Evolutionary conservation across 768 basidiomycete genomes (phyloP), one percentile per base, ranked within the genome.

Genomic region (Sarcodon sp.): DNA sequence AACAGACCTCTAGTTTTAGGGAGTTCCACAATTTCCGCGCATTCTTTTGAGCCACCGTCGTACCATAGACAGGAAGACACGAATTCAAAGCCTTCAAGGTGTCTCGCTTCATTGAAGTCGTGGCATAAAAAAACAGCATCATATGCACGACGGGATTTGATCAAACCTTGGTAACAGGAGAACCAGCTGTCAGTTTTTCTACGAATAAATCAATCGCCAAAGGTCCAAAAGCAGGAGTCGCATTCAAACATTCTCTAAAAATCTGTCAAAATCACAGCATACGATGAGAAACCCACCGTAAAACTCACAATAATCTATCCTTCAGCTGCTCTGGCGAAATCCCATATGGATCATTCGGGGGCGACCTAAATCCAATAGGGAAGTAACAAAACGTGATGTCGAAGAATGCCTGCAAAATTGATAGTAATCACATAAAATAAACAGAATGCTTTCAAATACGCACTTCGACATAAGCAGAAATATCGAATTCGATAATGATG

Each of bases 321-420:
- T 85, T 84, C 16, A 99, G 73, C 59, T 98, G 87, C 33, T 93
- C 88, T 0, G 87, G 71, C 3, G 83, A 86, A 50, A 99, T 93
- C 3, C 86, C 85, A 61, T 94, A 92, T 13, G 90, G 91, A 59
- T 98, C 92, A 55, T 91, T 83, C 1, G 90, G 85, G 13, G 93
- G 90, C 7, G 94, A 91, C 50, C 86, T 76, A 68, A 96, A 99
- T 0, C 91, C 89, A 48, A 99, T 98, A 0, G 96, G 96, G 66
- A 97, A 99, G 63, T 99, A 99, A 62, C 96, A 98, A 63, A 93
- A 98, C 0, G 83, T 87, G 60, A 97, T 82, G 57, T 97, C 89
- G 66, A 94, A 98, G 44, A 98, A 69, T 46, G 83, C 77, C 91
- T 97, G 55, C 6, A 32, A 6, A 47, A 38, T 16, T 41, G n/a